Conservation (phyloP, 164 flowering plant genomes). For the Protea cynaroides region DNA sequence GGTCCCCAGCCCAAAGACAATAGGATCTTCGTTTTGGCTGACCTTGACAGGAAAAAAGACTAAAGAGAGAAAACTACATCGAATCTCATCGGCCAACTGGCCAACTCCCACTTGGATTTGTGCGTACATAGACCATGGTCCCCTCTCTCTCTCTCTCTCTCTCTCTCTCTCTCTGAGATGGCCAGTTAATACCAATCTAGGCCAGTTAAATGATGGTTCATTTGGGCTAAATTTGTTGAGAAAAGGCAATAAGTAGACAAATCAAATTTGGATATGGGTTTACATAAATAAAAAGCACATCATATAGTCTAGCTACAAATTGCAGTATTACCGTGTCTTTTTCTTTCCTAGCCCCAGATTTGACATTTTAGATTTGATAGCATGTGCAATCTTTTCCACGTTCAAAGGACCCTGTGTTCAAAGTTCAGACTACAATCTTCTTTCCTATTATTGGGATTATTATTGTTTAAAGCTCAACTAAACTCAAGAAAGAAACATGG, state of each 20-base stretch:
- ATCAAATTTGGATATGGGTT: not conserved
- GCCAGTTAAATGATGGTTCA: no score
- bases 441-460: not conserved
- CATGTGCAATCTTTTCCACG: not conserved
- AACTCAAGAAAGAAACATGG: not conserved
- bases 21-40: constrained; percentile 17
- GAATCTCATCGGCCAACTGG: not conserved
- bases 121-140: constrained; percentile 10
- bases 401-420: not conserved
- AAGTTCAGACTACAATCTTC: no score
- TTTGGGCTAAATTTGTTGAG: no score
- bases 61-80: not conserved
- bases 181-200: no score
- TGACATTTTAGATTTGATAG: no score
- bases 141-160: not conserved
- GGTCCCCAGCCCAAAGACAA: constrained; percentile 5
- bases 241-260: no score
- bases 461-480: not conserved
- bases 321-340: no score
- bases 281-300: no score
- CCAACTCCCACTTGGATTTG: constrained; percentile 7
- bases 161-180: not conserved
- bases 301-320: no score
- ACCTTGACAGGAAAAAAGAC: not conserved
- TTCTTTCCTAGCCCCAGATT: no score